phyloP scores from a whole-genome alignment of 305 asterid species.

The Ruellia speciosa region DNA sequence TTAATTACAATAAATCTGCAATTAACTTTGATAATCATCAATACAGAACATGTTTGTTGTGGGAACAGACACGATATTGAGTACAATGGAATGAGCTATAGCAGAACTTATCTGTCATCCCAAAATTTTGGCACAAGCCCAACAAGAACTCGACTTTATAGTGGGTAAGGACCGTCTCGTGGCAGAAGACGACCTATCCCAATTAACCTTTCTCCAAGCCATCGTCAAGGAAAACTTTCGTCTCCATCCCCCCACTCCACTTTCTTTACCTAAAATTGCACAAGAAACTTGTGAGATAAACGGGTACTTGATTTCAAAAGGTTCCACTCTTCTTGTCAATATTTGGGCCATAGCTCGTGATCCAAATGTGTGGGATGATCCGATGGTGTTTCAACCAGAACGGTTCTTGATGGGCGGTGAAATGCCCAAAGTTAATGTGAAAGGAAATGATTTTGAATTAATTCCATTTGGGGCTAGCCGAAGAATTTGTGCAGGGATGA shows the following conservation, averaged over 20 bases:
- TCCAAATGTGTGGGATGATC: constrained; percentile 51
- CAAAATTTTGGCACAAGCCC: constrained; percentile 36
- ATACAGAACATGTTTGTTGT: constrained; percentile 47
- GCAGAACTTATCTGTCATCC: constrained; percentile 51
- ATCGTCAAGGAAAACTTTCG: constrained; percentile 60
- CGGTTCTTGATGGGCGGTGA: constrained; percentile 55
- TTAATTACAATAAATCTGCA: no score
- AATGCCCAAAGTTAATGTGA: constrained; percentile 46
- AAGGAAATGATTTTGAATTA: constrained; percentile 59
- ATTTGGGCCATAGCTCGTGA: constrained; percentile 79
- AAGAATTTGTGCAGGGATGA: constrained; percentile 63
- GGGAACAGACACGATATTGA: constrained; percentile 54
- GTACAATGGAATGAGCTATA: constrained; percentile 63
- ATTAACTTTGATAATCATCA: not conserved
- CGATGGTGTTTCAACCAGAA: constrained; percentile 46
- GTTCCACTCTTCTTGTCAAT: constrained; percentile 54
- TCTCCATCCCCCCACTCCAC: constrained; percentile 78
- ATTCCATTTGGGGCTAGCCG: constrained; percentile 81
- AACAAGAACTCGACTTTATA: constrained; percentile 33
- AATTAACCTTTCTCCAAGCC: constrained; percentile 52
- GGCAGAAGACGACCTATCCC: constrained; percentile 41
- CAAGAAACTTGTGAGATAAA: constrained; percentile 51
- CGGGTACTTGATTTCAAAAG: constrained; percentile 58
- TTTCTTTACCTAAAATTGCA: constrained; percentile 64
- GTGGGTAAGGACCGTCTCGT: constrained; percentile 45